Base-by-base conservation (phyloP, 2,329 filamentous ascomycete genomes). In the Fonsecaea monophora region DNA sequence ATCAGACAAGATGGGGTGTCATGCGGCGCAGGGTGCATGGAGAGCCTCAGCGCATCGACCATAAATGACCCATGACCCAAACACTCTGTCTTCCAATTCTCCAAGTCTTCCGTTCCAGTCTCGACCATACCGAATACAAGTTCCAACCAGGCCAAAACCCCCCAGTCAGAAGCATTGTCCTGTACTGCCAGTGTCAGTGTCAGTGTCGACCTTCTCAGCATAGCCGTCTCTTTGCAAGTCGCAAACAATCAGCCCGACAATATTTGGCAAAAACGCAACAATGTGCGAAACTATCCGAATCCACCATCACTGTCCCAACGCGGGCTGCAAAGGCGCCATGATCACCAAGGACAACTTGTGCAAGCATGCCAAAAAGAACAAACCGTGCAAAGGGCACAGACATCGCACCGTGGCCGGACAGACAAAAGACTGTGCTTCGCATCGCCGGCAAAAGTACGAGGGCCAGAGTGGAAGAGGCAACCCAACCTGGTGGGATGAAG, bases 231-330 rank as follows among this genome's bases (percentile, higher is more conserved):
- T 25, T 25, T 25, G 25, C 10, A 50, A 50, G 45, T 13, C 18
- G 45, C 18, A 50, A 9, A 25, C 25, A 10, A 13, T 13, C 15
- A 54, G 18, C 10, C 45, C 8, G 25, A 25, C 25, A 25, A 21
- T 21, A 21, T 21, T 21, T 21, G 21, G 21, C 12, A 4, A 18
- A n/a, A 25, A 32, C 37, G 18, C 59, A 62, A 15, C 38, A 25
- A 66, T 68, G 66, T 68, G 66, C 60, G 66, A 66, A 53, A 66
- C 66, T 21, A 63, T 60, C 18, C 63, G 60, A 53, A 59, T 66
- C 38, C 66, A 68, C 45, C 25, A 48, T 55, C 60, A 58, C 38
- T 68, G 66, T 53, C 54, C 63, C 2, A 48, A 54, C 25, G 45
- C 50, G 35, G 63, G 55, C 42, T 68, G 66, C 62, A 68, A 66